Percentiles rank a stretch among this genome's conserved stretches.
phyloP scores from a whole-genome alignment of 2,329 filamentous ascomycete species.

The Podosphaera xanthii region DNA sequence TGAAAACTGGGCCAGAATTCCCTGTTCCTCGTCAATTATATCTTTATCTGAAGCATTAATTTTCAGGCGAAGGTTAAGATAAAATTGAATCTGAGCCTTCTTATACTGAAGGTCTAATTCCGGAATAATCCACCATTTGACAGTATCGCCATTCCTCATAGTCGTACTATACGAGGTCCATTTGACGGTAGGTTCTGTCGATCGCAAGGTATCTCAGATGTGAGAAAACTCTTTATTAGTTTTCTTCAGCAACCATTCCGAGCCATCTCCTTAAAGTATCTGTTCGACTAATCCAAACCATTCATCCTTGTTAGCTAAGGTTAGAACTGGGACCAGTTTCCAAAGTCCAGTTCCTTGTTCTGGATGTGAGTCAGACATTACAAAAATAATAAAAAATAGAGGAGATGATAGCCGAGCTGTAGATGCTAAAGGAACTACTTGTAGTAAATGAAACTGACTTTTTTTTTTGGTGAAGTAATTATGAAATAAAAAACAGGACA shows the following conservation, averaged over 20 bases:
- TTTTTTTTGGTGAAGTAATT: too few species aligned
- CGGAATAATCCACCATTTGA: background rate
- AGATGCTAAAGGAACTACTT: too few species aligned
- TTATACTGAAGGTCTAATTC: background rate
- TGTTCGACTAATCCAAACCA: background rate
- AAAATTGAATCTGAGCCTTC: background rate
- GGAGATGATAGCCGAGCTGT: too few species aligned
- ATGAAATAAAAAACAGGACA: too few species aligned
- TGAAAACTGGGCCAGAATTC: background rate
- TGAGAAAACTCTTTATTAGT: background rate
- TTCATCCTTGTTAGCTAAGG: background rate
- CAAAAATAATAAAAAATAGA: too few species aligned
- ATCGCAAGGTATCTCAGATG: too few species aligned
- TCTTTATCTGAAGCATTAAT: background rate
- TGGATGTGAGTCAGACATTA: background rate
- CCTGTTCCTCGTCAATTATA: background rate
- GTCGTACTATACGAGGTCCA: background rate
- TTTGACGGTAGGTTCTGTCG: background rate
- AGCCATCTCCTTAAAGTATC: background rate
- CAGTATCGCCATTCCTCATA: background rate
- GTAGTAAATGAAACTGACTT: too few species aligned
- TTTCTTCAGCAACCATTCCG: background rate
- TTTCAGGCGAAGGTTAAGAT: background rate
- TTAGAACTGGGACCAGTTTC: background rate
- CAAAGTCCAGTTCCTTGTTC: background rate